Conservation (phyloP, 179 eudicot species). For the Spinacia oleracea region DNA sequence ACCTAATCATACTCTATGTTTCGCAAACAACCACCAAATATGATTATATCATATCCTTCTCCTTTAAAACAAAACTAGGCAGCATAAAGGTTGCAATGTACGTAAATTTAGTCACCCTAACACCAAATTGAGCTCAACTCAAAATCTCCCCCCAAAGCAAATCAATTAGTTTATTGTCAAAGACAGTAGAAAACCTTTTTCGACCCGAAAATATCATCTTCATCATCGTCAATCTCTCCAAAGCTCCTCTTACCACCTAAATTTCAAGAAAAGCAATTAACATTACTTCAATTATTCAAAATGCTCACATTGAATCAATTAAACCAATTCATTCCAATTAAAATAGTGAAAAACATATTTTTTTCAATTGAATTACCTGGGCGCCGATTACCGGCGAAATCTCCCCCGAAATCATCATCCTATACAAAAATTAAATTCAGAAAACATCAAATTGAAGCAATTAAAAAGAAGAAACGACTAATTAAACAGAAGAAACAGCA, state of each 20-base stretch:
- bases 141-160: not conserved
- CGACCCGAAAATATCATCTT: conserved; percentile 82
- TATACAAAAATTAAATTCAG: conserved; percentile 19
- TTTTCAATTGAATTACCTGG: conserved; percentile 46
- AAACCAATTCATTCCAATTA: not conserved
- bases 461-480: not conserved
- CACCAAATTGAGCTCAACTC: not conserved
- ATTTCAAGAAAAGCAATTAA: conserved; percentile 16
- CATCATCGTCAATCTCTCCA: conserved; percentile 86
- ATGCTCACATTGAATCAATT: not conserved
- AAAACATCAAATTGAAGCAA: conserved; percentile 7
- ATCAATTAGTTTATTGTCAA: not conserved
- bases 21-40: not conserved
- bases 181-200: conserved; percentile 55
- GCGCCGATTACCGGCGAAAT: conserved; percentile 53
- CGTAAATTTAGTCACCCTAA: not conserved
- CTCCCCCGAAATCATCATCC: conserved; percentile 98
- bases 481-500: conserved; percentile 15
- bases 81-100: not conserved
- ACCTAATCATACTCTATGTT: not conserved
- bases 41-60: not conserved
- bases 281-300: not conserved
- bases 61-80: not conserved
- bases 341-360: not conserved
- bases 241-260: conserved; percentile 74